These are phyloP conservation scores for Gryganskiella cystojenkinii DNA, from an alignment of 192 early-diverging fungal genomes.

Conservation along the genomic window DNA sequence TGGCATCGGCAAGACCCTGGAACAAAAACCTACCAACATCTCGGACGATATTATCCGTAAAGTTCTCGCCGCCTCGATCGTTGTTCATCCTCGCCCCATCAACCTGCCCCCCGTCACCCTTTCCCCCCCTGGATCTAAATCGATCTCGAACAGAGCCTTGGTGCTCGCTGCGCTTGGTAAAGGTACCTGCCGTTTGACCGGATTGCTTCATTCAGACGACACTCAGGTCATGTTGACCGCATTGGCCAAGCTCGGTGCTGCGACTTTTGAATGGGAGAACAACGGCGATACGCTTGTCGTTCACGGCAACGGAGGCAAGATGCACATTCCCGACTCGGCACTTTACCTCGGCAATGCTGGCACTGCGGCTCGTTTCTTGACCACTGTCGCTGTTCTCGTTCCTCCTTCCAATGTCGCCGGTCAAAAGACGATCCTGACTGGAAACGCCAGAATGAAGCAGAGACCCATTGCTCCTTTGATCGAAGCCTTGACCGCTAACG, in stretches of 20 bases:
- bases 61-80: constrained; percentile 80
- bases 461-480: constrained; percentile 93
- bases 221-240: constrained; percentile 97
- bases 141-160: constrained; percentile 96
- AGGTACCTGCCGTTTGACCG: constrained; percentile 84
- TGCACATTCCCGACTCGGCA: constrained; percentile 79
- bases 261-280: constrained; percentile 91
- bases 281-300: constrained; percentile 91
- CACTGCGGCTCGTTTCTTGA: constrained; percentile 95
- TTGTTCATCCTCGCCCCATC: constrained; percentile 65
- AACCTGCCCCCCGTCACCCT: constrained; percentile 61
- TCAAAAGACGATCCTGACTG: constrained; percentile 79
- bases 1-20: constrained; percentile 85
- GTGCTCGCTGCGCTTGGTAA: constrained; percentile 88
- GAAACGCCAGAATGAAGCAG: constrained; percentile 98
- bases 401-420: constrained; percentile 47
- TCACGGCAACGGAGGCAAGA: constrained; percentile 79
- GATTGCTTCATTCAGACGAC: constrained; percentile 96
- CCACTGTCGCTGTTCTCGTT: constrained; percentile 85
- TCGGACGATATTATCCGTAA: constrained; percentile 87
- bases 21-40: constrained; percentile 85
- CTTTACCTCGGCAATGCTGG: constrained; percentile 98
- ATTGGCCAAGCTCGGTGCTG: constrained; percentile 88
- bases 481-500: constrained; percentile 84
- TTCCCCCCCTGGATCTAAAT: constrained; percentile 93